Evolutionary conservation across 495 filamentous ascomycete species (phyloP), one percentile per base, ranked within the genome.

Genomic region (Lepidopterella palustris): DNA sequence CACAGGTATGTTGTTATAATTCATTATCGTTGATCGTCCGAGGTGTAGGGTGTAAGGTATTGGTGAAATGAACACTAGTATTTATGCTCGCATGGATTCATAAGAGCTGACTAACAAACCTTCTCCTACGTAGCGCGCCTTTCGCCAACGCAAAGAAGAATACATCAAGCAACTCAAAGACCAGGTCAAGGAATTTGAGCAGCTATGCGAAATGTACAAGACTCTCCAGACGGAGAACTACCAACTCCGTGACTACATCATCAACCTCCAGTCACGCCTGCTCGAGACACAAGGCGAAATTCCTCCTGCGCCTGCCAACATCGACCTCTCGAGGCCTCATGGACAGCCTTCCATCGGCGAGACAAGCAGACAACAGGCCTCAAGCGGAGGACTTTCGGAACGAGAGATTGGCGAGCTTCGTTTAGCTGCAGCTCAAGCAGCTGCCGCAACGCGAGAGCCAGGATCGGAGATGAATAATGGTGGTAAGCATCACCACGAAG

Each of bases 161-260:
- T 96, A 97, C 71, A 98, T 98, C 72, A 95, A 96, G 77, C 91
- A 92, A 70, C 80, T 98, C 15, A 93, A 97, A 71, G 87, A 92
- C 64, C 88, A 96, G 71, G 89, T 95, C 45, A 82, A 87, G 61
- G 88, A 90, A 20, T 84, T 82, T 66, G 80, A 82, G 42, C 74
- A 77, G 18, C 80, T 92, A 70, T 84, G 86, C 52, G 81, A 86
- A 53, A 83, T 77, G 52, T 87, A 80, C 67, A 90, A 95, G 67
- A 74, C 79, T 48, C 77, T 96, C 21, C 86, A 93, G 64, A 76
- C 79, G 26, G 95, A 98, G 70, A 95, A 97, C 73, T 93, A 92
- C 74, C 81, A 86, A 59, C 78, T 97, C 1, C 84, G 90, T 35
- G 90, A 96, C 66, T 96, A 97, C 73, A 85, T 96, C 62, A 87